These are phyloP conservation scores for Hypoxylon cercidicola DNA, from an alignment of 495 filamentous ascomycete genomes.

Conservation along the genomic window DNA sequence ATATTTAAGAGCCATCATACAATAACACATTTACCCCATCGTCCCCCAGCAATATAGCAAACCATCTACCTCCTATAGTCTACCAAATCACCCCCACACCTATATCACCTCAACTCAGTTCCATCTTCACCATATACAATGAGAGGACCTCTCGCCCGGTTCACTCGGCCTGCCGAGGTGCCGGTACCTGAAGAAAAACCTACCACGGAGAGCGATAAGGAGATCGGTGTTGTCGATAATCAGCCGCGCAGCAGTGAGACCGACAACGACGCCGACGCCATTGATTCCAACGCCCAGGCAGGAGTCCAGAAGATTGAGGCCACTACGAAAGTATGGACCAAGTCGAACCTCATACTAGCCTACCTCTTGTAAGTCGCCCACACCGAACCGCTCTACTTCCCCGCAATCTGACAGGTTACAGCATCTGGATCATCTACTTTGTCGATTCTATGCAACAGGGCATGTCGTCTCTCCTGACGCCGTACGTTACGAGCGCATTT, in stretches of 20 bases:
- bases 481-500: constrained; percentile 60
- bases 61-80: not conserved
- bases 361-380: constrained; percentile 51
- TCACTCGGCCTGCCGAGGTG: constrained; percentile 29
- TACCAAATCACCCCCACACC: not conserved
- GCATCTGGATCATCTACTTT: constrained; percentile 65
- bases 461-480: constrained; percentile 50
- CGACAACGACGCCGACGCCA: constrained; percentile 48
- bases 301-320: constrained; percentile 63
- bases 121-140: constrained; percentile 18
- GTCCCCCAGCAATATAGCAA: no score
- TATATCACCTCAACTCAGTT: not conserved
- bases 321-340: constrained; percentile 60
- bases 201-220: constrained; percentile 29
- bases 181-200: constrained; percentile 35
- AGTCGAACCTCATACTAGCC: constrained; percentile 51
- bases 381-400: not conserved
- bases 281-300: constrained; percentile 46
- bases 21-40: no score
- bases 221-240: constrained; percentile 29
- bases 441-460: constrained; percentile 60
- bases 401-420: constrained; percentile 36
- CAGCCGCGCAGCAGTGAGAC: constrained; percentile 24
- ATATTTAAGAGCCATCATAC: no score
- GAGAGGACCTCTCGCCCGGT: constrained; percentile 36